Base-by-base conservation (phyloP, 495 filamentous ascomycete species). In the Xylona heveae region DNA sequence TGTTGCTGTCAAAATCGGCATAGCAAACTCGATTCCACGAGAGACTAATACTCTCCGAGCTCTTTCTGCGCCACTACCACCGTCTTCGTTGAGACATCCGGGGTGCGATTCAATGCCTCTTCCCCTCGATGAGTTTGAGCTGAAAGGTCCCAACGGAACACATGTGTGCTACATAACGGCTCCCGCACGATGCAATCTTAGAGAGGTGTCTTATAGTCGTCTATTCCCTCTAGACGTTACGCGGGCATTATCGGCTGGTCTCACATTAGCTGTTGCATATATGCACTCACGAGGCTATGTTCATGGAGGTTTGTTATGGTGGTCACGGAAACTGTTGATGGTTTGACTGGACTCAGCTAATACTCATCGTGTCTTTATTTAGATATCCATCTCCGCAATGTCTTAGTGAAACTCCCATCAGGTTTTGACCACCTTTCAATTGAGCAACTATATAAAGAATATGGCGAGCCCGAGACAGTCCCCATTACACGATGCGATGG, bases 291-390 rank as follows among this genome's bases (percentile, higher is more conserved):
- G 35, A 28, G 54, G 48, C 5, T 50, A 47, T 36, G 43, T 46
- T 17, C 50, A 57, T 40, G 50, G 51, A 38, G 52, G 42, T 50
- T 24, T 26, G 30, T 36, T n/a, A n/a, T n/a, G n/a, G n/a, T n/a
- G 24, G 12, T 22, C 52, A 52, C 13, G 49, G 47, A n/a, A 54
- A 39, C 1, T 51, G 34, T 0, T 40, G 39, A 2, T 46, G 40
- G 33, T 51, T 47, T 24, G 1, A 14, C 24, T 6, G 24, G 17
- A 38, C 2, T n/a, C n/a, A n/a, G n/a, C n/a, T n/a, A n/a, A n/a
- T n/a, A n/a, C n/a, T n/a, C n/a, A n/a, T n/a, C n/a, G n/a, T n/a
- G n/a, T n/a, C n/a, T n/a, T n/a, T n/a, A n/a, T n/a, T n/a, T n/a
- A n/a, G n/a, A n/a, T n/a, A n/a, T n/a, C n/a, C n/a, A n/a, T n/a